A percentile compares a stretch with the other conserved stretches of the same genome.
These are phyloP conservation scores for Epichloe festucae DNA, from an alignment of 2,329 filamentous ascomycete genomes.

Conservation along the genomic window DNA sequence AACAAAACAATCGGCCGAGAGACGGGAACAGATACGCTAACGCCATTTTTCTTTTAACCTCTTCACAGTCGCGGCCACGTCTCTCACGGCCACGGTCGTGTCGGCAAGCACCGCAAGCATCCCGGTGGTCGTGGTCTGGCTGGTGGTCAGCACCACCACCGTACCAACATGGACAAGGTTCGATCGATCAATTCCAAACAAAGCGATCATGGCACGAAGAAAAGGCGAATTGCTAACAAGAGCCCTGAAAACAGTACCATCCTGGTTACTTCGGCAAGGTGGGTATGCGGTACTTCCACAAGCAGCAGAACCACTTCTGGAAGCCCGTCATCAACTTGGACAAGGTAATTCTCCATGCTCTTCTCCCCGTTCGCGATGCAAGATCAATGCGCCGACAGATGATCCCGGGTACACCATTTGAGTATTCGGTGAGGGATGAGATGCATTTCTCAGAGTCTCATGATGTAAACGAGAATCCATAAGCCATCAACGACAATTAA, in stretches of 20 bases:
- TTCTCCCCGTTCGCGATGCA: neutral
- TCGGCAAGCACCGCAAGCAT: conserved; percentile 97
- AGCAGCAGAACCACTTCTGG: conserved; percentile 92
- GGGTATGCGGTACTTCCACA: conserved; percentile 94
- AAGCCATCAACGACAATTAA: no score
- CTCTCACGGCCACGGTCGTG: conserved; percentile 92
- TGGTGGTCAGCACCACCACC: conserved; percentile 91
- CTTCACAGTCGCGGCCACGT: conserved; percentile 79
- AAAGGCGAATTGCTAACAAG: conserved; percentile 14
- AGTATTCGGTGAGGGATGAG: neutral
- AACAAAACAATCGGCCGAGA: neutral
- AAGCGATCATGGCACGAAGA: conserved; percentile 1
- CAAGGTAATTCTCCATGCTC: conserved; percentile 50
- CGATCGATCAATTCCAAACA: conserved; percentile 44
- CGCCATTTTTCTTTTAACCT: neutral
- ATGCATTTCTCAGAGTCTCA: neutral
- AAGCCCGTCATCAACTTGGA: conserved; percentile 98
- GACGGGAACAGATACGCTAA: neutral
- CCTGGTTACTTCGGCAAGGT: conserved; percentile 99
- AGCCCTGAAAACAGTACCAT: conserved; percentile 53
- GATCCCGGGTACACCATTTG: neutral
- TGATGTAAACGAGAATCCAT: no score
- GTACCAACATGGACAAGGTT: conserved; percentile 57
- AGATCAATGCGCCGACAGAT: neutral
- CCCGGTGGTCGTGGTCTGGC: conserved; percentile 75